Base-by-base conservation (phyloP, 192 early-diverging fungal species). In the Backusella sp. region DNA sequence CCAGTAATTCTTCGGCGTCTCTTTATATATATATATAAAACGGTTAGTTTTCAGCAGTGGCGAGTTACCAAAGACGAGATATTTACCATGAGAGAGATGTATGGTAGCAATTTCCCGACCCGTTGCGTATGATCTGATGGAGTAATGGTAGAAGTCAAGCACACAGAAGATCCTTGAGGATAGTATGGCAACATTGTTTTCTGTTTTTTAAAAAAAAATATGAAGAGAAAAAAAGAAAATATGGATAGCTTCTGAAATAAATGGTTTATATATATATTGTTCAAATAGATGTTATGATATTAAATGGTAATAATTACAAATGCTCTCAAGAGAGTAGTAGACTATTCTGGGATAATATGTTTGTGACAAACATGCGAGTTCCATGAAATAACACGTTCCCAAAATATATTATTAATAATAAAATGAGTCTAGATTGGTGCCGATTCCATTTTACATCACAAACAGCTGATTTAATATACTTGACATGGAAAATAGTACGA, bases 361-460 rank as follows among this genome's bases (percentile, higher is more conserved):
- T 62, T 62, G 56, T 62, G 23, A 62, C 21, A 62, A 62, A 49
- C 56, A 62, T 62, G 56, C 56, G 26, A 28, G 56, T 62, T 62
- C 56, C 23, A 62, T 62, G 12, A 23, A 62, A 11, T 62, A 28
- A 62, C 56, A 62, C 56, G 53, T 23, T 62, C 56, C 23, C 26
- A 28, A 11, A 49, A 49, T 49, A 49, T 49, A 49, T 0, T 28
- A 62, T 62, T 12, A 62, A 4, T 62, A 62, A 62, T 62, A 62
- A 62, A 62, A 62, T 28, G 56, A 62, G 56, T 62, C 56, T 62
- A 62, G 56, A 62, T 62, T 28, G 9, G 56, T 62, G 28, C 12
- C 11, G 23, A 62, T 56, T 23, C 52, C n/a, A 56, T 56, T 56
- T 56, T 56, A 56, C 53, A 56, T 56, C n/a, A 56, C n/a, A 26